Base-by-base conservation (phyloP, 495 filamentous ascomycete genomes). In the Penicillium roqueforti region DNA sequence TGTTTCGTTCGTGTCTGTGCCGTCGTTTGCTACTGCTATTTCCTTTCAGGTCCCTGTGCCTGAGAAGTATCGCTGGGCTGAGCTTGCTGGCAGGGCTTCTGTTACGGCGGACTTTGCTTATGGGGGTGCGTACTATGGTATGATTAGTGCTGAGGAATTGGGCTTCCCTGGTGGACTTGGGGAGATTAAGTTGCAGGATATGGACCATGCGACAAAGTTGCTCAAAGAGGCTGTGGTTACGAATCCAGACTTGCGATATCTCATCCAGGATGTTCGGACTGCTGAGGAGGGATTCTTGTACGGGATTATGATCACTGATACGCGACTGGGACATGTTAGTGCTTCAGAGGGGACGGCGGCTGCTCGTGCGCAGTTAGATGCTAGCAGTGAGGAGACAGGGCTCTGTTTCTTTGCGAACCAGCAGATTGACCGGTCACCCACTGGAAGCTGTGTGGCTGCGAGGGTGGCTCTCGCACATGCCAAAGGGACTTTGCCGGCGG, bases 351-450 rank as follows among this genome's bases (percentile, higher is more conserved):
- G 62, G 44, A 10, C 47, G n/a, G 37, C 51, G 13, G 38, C 58
- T 53, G 6, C 63, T 53, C 47, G 47, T 29, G 47, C 51, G 23
- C 55, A 49, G 29, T 20, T 42, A 6, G 43, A 44, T 20, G 51
- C 44, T 11, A 28, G 42, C 14, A 47, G 56, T 6, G 36, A 34
- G 14, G 61, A 63, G 34, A 54, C 51, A 6, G 47, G 63, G 51
- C 55, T 69, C 63, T 52, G 63, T 54, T 6, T 62, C 60, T 68
- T 66, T 34, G 65, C 65, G 0, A 53, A 66, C 14, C 51, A 68
- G 13, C 54, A 63, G 22, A 63, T 68, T 41, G 65, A 68, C 18
- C 54, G 65, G 23, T 68, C 65, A n/a, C 65, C 65, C 0, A 68
- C 65, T 16, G 63, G 63, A 6, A 42, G 47, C 6, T 66, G 63